Conservation (phyloP, 441 rosid genomes). For the Geranium incanum region DNA sequence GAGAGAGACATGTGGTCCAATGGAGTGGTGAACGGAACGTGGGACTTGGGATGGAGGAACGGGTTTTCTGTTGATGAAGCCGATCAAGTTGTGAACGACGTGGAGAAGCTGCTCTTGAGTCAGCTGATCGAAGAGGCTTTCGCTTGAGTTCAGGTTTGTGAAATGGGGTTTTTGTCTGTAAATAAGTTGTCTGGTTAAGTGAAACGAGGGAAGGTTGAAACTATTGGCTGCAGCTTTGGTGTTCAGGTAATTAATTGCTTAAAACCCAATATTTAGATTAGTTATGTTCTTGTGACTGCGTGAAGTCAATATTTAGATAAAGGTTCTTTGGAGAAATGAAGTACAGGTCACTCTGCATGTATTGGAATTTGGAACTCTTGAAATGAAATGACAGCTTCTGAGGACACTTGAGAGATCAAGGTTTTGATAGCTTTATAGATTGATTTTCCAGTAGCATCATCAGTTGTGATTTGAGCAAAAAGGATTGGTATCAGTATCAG, state of each 20-base stretch:
- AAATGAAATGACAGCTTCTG: background rate
- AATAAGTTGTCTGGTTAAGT: too few relatives aligned
- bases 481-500: too few relatives aligned
- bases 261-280: background rate
- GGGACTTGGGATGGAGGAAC: conserved; percentile 80
- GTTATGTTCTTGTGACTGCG: background rate
- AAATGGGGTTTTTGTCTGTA: background rate
- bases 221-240: conserved; percentile 18
- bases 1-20: conserved; percentile 48
- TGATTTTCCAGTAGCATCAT: too few relatives aligned
- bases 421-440: too few relatives aligned
- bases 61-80: conserved; percentile 45
- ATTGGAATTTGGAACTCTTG: background rate
- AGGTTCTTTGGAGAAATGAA: background rate
- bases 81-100: conserved; percentile 43
- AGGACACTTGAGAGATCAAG: too few relatives aligned
- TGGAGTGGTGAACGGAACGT: conserved; percentile 47
- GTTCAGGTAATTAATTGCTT: conserved; percentile 9
- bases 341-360: too few relatives aligned
- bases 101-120: conserved; percentile 47
- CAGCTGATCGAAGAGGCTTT: conserved; percentile 51
- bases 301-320: background rate
- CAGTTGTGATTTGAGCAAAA: too few relatives aligned
- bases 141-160: background rate
- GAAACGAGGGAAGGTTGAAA: background rate